phyloP scores from a whole-genome alignment of 805 yeast genomes.

The Lipomyces sp. region DNA sequence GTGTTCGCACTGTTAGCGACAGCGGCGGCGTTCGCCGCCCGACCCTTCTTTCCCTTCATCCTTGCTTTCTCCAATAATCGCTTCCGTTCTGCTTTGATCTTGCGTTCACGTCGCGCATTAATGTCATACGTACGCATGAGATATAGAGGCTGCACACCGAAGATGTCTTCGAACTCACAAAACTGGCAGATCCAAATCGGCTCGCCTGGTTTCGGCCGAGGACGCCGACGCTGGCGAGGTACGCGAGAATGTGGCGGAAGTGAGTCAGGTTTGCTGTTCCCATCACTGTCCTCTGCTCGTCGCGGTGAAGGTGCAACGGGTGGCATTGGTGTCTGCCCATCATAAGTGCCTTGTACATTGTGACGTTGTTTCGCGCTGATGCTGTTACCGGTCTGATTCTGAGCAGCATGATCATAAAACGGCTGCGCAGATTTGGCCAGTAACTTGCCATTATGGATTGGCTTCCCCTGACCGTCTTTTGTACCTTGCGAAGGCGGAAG shows the following conservation, averaged over 20 bases:
- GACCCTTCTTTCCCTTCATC: constrained; percentile 33
- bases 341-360: background rate
- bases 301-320: background rate
- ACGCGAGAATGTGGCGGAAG: constrained; percentile 3
- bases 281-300: background rate
- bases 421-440: background rate
- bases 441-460: background rate
- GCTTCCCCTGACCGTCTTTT: background rate
- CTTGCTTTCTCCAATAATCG: constrained; percentile 37
- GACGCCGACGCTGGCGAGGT: constrained; percentile 24
- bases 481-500: background rate
- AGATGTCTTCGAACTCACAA: constrained; percentile 38
- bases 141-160: constrained; percentile 36
- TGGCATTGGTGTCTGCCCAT: background rate
- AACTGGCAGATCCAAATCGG: constrained; percentile 40
- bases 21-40: constrained; percentile 9
- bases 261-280: background rate
- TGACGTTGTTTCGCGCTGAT: background rate
- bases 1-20: constrained; percentile 10
- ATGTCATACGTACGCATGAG: constrained; percentile 33
- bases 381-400: background rate
- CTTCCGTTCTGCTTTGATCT: constrained; percentile 29
- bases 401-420: background rate
- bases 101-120: constrained; percentile 34
- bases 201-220: constrained; percentile 29